These are phyloP conservation scores for Citrus cavaleriei DNA, from an alignment of 345 rosid species.

Conservation along the genomic window DNA sequence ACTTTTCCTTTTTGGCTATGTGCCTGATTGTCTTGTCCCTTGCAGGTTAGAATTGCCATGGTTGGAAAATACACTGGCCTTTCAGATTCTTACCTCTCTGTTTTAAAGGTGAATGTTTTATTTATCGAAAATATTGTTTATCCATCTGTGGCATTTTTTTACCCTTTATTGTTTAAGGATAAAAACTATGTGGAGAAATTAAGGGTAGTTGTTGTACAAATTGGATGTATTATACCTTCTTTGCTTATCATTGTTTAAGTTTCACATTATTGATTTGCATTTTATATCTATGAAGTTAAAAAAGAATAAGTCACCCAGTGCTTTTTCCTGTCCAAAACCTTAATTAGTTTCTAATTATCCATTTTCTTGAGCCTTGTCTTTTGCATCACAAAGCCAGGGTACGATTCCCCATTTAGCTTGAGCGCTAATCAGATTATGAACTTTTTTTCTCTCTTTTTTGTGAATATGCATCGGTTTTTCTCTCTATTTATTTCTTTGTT, in stretches of 20 bases:
- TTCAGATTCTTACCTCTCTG: slow-evolving; percentile 75
- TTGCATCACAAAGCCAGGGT: not conserved
- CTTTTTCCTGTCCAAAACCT: not conserved
- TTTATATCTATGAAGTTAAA: not conserved
- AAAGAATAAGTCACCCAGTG: not conserved
- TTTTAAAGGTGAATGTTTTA: slow-evolving; percentile 49
- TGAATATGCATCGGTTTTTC: not conserved
- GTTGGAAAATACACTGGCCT: slow-evolving; percentile 81
- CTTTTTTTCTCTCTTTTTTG: too few species aligned
- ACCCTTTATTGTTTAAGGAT: not conserved
- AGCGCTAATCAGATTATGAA: not conserved
- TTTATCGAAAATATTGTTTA: not conserved
- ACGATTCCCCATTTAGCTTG: not conserved
- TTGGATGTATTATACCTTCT: not conserved
- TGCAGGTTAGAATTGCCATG: slow-evolving; percentile 75
- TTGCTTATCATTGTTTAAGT: not conserved
- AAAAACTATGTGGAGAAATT: not conserved
- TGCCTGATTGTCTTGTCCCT: slow-evolving; percentile 11
- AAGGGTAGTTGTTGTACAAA: not conserved
- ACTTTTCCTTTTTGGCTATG: not conserved
- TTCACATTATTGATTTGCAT: not conserved
- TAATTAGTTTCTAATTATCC: not conserved
- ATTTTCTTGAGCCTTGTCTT: not conserved
- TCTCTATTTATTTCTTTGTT: not conserved
- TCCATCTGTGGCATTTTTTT: not conserved